Evolutionary conservation across 1,284 basidiomycete species (phyloP).

Genomic region (Boletellus deceptivus): DNA sequence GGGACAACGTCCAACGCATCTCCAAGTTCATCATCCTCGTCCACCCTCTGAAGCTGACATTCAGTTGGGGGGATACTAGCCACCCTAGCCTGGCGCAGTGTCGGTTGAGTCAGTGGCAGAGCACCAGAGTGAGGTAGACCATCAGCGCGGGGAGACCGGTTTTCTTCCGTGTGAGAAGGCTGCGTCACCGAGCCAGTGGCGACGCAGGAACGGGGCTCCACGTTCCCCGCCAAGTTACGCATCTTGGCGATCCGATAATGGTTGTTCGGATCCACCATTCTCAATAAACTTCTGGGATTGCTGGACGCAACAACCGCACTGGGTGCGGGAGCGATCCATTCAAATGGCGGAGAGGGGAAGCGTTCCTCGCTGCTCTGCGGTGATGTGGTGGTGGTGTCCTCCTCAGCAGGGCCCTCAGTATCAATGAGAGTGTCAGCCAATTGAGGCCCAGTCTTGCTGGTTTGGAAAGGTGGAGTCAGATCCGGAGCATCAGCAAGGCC

Average conservation of each 20-base stretch:
- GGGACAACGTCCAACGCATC: slow-evolving; percentile 47
- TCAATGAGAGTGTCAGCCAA: slow-evolving; percentile 3
- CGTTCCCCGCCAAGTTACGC: slow-evolving; percentile 19
- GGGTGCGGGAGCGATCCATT: slow-evolving; percentile 27
- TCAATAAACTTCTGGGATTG: slow-evolving; percentile 32
- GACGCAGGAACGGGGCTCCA: slow-evolving; percentile 21
- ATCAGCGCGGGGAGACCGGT: slow-evolving; percentile 19
- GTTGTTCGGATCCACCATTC: slow-evolving; percentile 32
- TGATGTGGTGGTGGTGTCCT: slow-evolving; percentile 1
- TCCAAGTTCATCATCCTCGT: slow-evolving; percentile 14
- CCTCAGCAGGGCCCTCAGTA: not conserved
- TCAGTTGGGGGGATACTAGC: not conserved
- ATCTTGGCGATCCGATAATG: slow-evolving; percentile 30
- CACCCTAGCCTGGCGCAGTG: slow-evolving; percentile 1
- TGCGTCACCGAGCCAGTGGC: slow-evolving; percentile 22
- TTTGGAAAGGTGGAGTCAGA: slow-evolving; percentile 30
- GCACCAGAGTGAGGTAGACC: not conserved
- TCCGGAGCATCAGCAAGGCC: slow-evolving; percentile 23
- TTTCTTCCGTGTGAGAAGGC: slow-evolving; percentile 18
- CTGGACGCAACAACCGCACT: slow-evolving; percentile 21
- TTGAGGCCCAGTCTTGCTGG: slow-evolving; percentile 1
- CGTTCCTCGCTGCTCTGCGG: slow-evolving; percentile 1
- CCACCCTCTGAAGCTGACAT: not conserved
- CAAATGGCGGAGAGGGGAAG: slow-evolving; percentile 21
- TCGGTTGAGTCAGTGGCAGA: slow-evolving; percentile 1